These are phyloP conservation scores for Suillus clintonianus DNA, from an alignment of 768 basidiomycete genomes.

Conservation along the genomic window DNA sequence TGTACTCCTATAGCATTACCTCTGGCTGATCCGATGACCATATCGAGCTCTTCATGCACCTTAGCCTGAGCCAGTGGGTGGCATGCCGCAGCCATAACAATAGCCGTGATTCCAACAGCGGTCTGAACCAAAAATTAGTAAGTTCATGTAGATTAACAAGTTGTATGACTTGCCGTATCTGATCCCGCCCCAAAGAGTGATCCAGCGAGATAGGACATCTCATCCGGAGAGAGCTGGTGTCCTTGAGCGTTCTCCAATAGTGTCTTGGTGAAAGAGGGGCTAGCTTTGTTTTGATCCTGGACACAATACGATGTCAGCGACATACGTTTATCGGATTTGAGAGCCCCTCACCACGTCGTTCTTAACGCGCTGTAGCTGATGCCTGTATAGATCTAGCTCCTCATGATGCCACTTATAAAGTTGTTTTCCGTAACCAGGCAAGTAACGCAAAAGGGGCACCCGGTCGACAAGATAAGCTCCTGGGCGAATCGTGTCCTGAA, in stretches of 20 bases:
- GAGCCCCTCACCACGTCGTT: conserved; percentile 38
- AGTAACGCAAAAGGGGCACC: conserved; percentile 36
- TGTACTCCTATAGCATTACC: not conserved
- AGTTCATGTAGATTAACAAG: not conserved
- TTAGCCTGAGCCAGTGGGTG: conserved; percentile 48
- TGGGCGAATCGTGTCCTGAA: conserved; percentile 33
- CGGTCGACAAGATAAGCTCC: conserved; percentile 34
- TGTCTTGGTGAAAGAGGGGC: conserved; percentile 48
- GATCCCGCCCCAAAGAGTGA: conserved; percentile 60
- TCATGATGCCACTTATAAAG: conserved; percentile 52
- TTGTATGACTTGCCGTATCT: conserved; percentile 40
- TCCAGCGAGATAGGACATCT: conserved; percentile 59
- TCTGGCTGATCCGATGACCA: conserved; percentile 42
- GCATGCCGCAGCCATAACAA: conserved; percentile 51
- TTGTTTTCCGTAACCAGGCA: conserved; percentile 59
- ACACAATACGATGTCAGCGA: not conserved
- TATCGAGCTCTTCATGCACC: conserved; percentile 54
- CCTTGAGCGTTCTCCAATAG: conserved; percentile 51
- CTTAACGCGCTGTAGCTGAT: conserved; percentile 43
- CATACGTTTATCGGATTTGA: not conserved
- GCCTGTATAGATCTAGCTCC: conserved; percentile 51
- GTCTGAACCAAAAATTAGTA: conserved; percentile 29
- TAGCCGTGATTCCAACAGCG: conserved; percentile 49
- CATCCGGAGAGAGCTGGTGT: conserved; percentile 49
- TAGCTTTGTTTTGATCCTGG: conserved; percentile 9